phyloP scores from a whole-genome alignment of 208 protist species.

The Jaenimonas drosophilae region DNA sequence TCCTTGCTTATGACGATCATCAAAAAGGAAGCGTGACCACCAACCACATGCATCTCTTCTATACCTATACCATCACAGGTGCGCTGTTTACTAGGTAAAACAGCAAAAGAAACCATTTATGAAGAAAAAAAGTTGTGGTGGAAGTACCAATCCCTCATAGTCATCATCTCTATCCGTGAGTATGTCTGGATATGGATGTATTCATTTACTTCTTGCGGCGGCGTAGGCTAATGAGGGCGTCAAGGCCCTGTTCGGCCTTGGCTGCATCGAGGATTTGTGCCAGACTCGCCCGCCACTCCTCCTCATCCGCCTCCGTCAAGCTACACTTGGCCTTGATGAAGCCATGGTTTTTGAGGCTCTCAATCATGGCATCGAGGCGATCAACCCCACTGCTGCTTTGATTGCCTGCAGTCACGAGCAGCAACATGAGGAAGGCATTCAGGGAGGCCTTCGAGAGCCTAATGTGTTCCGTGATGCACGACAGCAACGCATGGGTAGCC shows the following conservation, averaged over 20 bases:
- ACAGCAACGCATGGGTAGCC: slow-evolving; percentile 57
- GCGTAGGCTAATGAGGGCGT: slow-evolving; percentile 20
- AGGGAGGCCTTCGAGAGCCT: slow-evolving; percentile 25
- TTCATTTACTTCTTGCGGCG: neutral
- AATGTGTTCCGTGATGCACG: too few relatives aligned
- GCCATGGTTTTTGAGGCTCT: slow-evolving; percentile 46
- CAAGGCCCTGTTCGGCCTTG: slow-evolving; percentile 68
- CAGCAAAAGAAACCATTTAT: neutral
- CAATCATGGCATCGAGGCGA: slow-evolving; percentile 51
- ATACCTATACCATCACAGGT: neutral
- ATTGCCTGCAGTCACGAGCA: slow-evolving; percentile 50
- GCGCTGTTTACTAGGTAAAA: neutral
- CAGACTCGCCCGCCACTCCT: slow-evolving; percentile 48
- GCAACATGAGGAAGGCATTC: slow-evolving; percentile 73
- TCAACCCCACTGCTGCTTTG: slow-evolving; percentile 67
- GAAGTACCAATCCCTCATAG: neutral
- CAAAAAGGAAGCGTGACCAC: too few relatives aligned
- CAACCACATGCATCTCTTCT: slow-evolving; percentile 1
- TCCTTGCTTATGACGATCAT: too few relatives aligned
- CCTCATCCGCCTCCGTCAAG: slow-evolving; percentile 31
- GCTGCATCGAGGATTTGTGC: slow-evolving; percentile 45
- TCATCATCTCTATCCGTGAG: neutral
- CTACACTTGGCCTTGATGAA: slow-evolving; percentile 55
- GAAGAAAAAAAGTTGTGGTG: neutral
- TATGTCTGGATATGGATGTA: slow-evolving; percentile 1